Evolutionary conservation across 345 rosid species (phyloP), one percentile per base, ranked within the genome.

Genomic region (Salix arbutifolia): DNA sequence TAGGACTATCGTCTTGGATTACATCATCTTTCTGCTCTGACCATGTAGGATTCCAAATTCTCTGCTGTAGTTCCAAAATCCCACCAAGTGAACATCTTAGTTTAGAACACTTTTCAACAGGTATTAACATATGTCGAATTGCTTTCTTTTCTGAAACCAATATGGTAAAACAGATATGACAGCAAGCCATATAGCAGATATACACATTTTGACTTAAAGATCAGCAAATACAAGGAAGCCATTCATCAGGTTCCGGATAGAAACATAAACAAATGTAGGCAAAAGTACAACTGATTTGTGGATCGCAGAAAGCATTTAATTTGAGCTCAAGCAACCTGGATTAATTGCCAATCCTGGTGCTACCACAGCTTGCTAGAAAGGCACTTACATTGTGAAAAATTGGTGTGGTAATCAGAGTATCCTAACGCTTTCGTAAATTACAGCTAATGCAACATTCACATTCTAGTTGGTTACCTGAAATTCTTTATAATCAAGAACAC

Each of bases 31-130:
- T 81, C 69, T 83, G 85, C 69, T 87, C 93, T 56, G 87, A 84
- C 83, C 90, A 82, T 33, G 81, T 70, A 12, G 89, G 78, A 74
- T 89, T 89, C 97, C 99, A 93, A 56, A 95, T 93, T 82, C 89
- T 86, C 78, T 87, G 91, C 97, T 90, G 93, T 89, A 84, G 50
- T 67, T 64, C 50, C 79, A 84, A 42, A 3, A 71, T 68, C 50
- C 48, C 19, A 58, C 38, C 69, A n/a, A 70, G 68, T 72, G 53
- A 75, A 37, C 67, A 40, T 26, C 69, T 67, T 50, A 7, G 50
- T 50, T 66, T 58, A 35, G 64, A 62, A 14, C 64, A 65, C 31
- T 25, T 19, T 30, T 48, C 33, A n/a, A 48, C 25, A 28, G 18
- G 37, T 37, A 30, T 58, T 58, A 11, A 67, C 25, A 61, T 40